A percentile compares a stretch with the other conserved stretches of the same genome.
These are phyloP conservation scores for Dalbergia cochinchinensis DNA, from an alignment of 306 rosid genomes.

Conservation along the genomic window DNA sequence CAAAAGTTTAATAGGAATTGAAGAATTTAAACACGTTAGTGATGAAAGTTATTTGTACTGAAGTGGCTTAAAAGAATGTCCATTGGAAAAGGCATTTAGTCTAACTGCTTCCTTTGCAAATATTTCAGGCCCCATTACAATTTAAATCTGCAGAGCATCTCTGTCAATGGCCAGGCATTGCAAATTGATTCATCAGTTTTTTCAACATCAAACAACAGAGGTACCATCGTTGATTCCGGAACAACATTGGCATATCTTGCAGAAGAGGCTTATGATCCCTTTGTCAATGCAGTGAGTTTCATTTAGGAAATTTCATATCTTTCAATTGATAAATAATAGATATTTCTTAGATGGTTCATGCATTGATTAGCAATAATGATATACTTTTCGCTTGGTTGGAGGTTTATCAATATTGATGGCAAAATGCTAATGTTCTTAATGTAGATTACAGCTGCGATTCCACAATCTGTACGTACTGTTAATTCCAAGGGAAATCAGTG, in stretches of 20 bases:
- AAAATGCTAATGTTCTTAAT: slow-evolving; percentile 29
- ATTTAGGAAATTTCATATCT: slow-evolving; percentile 32
- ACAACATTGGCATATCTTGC: slow-evolving; percentile 98
- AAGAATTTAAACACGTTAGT: neutral
- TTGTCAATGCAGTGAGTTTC: slow-evolving; percentile 83
- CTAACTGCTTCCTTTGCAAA: slow-evolving; percentile 38
- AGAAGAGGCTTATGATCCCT: slow-evolving; percentile 84
- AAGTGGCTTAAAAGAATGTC: slow-evolving; percentile 33
- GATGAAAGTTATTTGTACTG: neutral
- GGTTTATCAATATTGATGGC: slow-evolving; percentile 34
- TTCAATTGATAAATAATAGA: slow-evolving; percentile 30
- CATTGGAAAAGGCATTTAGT: slow-evolving; percentile 33
- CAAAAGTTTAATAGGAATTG: slow-evolving; percentile 12
- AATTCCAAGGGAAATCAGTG: slow-evolving; percentile 77
- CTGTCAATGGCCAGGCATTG: slow-evolving; percentile 77
- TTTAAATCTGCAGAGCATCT: slow-evolving; percentile 87
- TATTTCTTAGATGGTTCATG: slow-evolving; percentile 36
- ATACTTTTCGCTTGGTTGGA: slow-evolving; percentile 33
- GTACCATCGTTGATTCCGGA: slow-evolving; percentile 96
- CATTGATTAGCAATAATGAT: slow-evolving; percentile 19
- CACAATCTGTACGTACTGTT: slow-evolving; percentile 71
- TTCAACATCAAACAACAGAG: slow-evolving; percentile 78
- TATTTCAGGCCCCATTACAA: slow-evolving; percentile 95
- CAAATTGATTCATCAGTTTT: slow-evolving; percentile 75
- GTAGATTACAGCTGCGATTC: slow-evolving; percentile 71